Evolutionary conservation across 768 basidiomycete species (phyloP).

Genomic region (Kwoniella sp.): DNA sequence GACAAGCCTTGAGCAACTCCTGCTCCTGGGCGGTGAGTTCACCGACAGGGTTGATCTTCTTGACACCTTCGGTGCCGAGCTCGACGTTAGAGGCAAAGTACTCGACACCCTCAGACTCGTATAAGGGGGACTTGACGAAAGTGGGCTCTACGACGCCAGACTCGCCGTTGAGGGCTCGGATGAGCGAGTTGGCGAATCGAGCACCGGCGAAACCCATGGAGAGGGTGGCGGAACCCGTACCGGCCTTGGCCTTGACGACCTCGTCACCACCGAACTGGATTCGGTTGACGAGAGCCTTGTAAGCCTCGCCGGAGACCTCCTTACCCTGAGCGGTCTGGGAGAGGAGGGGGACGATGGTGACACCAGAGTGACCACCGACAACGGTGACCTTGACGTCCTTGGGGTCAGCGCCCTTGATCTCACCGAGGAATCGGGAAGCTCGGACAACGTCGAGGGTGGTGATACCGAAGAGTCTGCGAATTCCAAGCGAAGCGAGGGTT

Average conservation of each 20-base stretch:
- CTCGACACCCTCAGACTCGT: conserved; percentile 73
- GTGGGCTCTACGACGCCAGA: conserved; percentile 81
- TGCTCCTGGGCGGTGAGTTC: conserved; percentile 71
- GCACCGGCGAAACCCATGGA: conserved; percentile 94
- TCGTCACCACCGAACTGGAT: conserved; percentile 97
- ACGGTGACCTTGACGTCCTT: conserved; percentile 71
- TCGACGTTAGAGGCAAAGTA: conserved; percentile 89
- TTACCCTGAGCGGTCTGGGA: conserved; percentile 77
- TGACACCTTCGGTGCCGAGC: conserved; percentile 79
- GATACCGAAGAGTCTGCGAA: conserved; percentile 86
- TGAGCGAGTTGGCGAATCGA: conserved; percentile 78
- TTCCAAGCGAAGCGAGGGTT: neutral
- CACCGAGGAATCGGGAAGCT: conserved; percentile 91
- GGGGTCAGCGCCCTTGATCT: conserved; percentile 63
- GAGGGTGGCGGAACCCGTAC: conserved; percentile 89
- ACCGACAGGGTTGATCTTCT: conserved; percentile 80
- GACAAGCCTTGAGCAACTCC: conserved; percentile 72
- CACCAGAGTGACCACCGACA: conserved; percentile 92
- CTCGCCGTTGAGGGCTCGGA: conserved; percentile 83
- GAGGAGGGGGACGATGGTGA: conserved; percentile 96
- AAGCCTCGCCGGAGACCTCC: conserved; percentile 63
- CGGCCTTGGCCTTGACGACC: conserved; percentile 96
- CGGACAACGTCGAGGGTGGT: conserved; percentile 98
- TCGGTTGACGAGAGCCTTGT: conserved; percentile 78
- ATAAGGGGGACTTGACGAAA: conserved; percentile 70